Conservation (phyloP, 208 protist genomes). For the Leishmania braziliensis region DNA sequence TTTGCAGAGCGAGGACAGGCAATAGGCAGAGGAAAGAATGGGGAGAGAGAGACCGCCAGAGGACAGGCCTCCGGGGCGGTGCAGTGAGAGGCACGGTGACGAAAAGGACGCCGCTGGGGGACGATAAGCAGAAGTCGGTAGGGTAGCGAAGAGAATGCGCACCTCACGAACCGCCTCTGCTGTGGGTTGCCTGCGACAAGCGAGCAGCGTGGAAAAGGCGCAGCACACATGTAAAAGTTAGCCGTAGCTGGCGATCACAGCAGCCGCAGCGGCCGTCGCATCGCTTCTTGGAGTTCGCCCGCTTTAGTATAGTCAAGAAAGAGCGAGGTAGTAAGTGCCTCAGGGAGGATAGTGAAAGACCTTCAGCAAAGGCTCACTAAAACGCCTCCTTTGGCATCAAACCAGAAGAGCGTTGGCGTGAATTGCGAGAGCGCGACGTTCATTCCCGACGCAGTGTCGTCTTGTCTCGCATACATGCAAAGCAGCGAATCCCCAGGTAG, state of each 20-base stretch:
- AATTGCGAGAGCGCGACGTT: background rate
- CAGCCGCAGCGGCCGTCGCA: background rate
- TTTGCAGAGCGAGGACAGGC: background rate
- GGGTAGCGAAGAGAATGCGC: background rate
- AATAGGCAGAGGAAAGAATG: background rate
- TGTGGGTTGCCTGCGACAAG: background rate
- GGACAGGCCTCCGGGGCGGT: background rate
- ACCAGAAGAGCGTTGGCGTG: background rate
- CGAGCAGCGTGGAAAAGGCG: background rate
- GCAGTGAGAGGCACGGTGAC: background rate
- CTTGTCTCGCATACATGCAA: background rate
- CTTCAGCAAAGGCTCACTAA: background rate
- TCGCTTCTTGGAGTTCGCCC: background rate
- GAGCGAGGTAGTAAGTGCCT: background rate
- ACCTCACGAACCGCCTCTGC: background rate
- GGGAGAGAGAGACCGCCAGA: conserved; percentile 3
- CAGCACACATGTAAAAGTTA: background rate
- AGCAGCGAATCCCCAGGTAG: background rate
- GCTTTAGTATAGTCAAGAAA: background rate
- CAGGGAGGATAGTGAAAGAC: no score
- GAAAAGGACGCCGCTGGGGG: background rate
- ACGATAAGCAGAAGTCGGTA: background rate
- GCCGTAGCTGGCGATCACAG: background rate
- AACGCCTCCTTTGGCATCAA: background rate
- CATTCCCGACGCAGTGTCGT: background rate